Evolutionary conservation across 208 protist species (phyloP).

Genomic region (Acanthamoeba castellanii): DNA sequence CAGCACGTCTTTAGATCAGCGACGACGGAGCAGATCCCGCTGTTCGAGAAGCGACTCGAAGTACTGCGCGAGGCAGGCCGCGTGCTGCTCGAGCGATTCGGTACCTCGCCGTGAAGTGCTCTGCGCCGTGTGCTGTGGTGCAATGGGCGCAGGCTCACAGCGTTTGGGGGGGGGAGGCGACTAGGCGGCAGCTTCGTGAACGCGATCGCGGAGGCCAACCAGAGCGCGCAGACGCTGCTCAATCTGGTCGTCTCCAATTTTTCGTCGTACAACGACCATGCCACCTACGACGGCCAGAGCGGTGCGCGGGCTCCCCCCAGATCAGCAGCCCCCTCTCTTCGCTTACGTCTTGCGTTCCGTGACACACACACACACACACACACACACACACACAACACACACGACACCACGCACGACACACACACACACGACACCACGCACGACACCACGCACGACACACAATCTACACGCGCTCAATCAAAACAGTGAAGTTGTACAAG

Average conservation of each 20-base stretch:
- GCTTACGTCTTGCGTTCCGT: no score
- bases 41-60: conserved; percentile 70
- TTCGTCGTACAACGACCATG: conserved; percentile 78
- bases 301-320: background rate
- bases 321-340: background rate
- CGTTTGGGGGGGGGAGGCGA: background rate
- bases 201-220: background rate
- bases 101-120: background rate
- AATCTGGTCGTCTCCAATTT: conserved; percentile 76
- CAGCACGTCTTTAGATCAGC: conserved; percentile 61
- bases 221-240: background rate
- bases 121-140: background rate
- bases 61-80: conserved; percentile 78
- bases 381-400: no score
- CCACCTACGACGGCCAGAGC: conserved; percentile 69
- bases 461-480: no score
- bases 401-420: background rate
- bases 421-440: background rate
- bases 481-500: conserved; percentile 87
- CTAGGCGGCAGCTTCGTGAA: conserved; percentile 13
- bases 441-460: background rate
- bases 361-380: background rate
- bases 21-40: conserved; percentile 70
- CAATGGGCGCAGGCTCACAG: conserved; percentile 13
- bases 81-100: conserved; percentile 67